phyloP scores from a whole-genome alignment of 257 asterid species.

The Gentiana straminea region DNA sequence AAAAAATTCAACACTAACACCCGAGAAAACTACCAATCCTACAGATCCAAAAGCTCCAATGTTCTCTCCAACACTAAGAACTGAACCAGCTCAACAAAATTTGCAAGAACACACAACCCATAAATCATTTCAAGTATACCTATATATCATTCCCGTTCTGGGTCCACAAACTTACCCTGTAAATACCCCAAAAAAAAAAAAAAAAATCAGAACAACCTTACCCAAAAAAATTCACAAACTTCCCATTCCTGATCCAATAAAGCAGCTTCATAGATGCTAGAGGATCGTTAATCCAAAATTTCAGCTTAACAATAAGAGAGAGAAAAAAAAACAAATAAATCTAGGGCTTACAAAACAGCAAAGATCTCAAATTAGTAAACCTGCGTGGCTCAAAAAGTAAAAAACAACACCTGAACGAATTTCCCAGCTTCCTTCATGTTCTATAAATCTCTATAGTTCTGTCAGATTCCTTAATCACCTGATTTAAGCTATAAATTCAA shows the following conservation, averaged over 20 bases:
- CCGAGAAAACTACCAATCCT: background rate
- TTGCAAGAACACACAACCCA: background rate
- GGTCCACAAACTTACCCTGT: conserved; percentile 18
- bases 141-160: background rate
- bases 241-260: background rate
- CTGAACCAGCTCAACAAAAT: background rate
- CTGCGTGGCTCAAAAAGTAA: background rate
- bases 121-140: conserved; percentile 1
- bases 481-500: too few relatives aligned
- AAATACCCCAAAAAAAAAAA: background rate
- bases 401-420: too few relatives aligned
- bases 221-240: background rate
- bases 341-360: conserved; percentile 3
- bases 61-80: background rate
- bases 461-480: too few relatives aligned
- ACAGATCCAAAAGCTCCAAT: conserved; percentile 5
- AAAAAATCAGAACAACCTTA: background rate
- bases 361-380: conserved; percentile 11
- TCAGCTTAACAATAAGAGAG: background rate
- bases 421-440: too few relatives aligned
- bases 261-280: background rate
- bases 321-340: background rate
- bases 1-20: conserved; percentile 4
- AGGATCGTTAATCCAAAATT: conserved; percentile 10
- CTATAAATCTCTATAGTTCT: too few relatives aligned